Percentiles rank a stretch among this genome's conserved stretches.
Evolutionary conservation across 2,329 filamentous ascomycete species (phyloP).

Genomic region (Chrysoporthe puriensis): DNA sequence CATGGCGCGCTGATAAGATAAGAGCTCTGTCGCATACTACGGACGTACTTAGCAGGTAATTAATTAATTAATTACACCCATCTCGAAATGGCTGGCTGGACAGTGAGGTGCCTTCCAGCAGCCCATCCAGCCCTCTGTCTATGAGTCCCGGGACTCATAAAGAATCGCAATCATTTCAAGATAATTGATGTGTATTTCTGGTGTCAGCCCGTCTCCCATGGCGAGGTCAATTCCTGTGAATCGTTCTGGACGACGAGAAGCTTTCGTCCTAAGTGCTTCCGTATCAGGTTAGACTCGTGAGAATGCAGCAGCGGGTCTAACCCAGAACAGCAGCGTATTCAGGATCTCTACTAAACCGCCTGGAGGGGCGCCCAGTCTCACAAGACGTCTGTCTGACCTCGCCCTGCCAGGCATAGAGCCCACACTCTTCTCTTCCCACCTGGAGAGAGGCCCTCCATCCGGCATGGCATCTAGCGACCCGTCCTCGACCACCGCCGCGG

Average conservation of each 20-base stretch:
- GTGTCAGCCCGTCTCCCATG: no score
- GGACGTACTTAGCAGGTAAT: background rate
- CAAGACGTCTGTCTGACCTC: no score
- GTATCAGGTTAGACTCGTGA: background rate
- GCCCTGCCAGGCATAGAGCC: background rate
- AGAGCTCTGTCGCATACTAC: background rate
- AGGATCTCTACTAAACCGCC: background rate
- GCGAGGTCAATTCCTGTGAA: background rate
- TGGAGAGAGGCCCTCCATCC: background rate
- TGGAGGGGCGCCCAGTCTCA: background rate
- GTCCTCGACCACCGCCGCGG: background rate
- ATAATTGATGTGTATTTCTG: no score
- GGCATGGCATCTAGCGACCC: background rate
- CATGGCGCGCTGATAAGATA: constrained; percentile 17
- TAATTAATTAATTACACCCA: no score
- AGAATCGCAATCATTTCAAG: background rate
- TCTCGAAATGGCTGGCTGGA: no score
- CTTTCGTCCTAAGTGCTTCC: background rate
- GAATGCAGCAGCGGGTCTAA: background rate
- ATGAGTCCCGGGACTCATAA: background rate
- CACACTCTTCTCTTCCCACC: background rate
- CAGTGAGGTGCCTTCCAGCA: no score
- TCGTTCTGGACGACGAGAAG: background rate
- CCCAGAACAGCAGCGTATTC: constrained; percentile 5
- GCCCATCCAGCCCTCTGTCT: no score